These are phyloP conservation scores for Lophiostoma macrostomum DNA, from an alignment of 495 filamentous ascomycete genomes.

Conservation along the genomic window DNA sequence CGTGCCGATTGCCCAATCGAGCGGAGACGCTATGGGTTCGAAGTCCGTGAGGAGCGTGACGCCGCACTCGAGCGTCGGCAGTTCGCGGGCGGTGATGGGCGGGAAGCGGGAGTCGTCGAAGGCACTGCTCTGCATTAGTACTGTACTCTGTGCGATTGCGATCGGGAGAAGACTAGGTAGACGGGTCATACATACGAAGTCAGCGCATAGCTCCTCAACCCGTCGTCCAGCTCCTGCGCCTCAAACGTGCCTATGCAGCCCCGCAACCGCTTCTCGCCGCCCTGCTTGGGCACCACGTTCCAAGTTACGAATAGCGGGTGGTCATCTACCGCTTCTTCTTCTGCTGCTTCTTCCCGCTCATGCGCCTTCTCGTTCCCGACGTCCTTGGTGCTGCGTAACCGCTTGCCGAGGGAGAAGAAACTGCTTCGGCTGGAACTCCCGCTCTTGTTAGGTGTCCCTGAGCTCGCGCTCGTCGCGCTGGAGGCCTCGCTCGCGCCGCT, in stretches of 20 bases:
- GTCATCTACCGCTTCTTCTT: constrained; percentile 28
- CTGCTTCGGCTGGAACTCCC: constrained; percentile 44
- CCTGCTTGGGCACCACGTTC: constrained; percentile 65
- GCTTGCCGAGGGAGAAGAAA: constrained; percentile 42
- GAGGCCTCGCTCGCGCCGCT: constrained; percentile 35
- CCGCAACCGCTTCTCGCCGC: constrained; percentile 65
- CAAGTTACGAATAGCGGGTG: constrained; percentile 91
- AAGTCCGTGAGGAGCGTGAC: constrained; percentile 48
- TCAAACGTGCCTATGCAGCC: constrained; percentile 98
- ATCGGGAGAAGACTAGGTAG: constrained; percentile 4
- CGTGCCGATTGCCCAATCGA: constrained; percentile 82
- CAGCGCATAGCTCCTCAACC: constrained; percentile 76
- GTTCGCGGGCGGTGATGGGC: constrained; percentile 64
- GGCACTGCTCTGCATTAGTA: constrained; percentile 51
- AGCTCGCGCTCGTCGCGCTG: constrained; percentile 52
- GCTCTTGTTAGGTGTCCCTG: too few relatives aligned
- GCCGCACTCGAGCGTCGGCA: constrained; percentile 47
- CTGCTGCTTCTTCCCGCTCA: background rate
- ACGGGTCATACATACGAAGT: constrained; percentile 60
- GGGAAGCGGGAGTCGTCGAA: constrained; percentile 83
- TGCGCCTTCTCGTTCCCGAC: constrained; percentile 31
- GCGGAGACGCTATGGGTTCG: constrained; percentile 53
- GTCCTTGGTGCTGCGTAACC: constrained; percentile 18
- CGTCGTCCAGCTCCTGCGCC: constrained; percentile 65
- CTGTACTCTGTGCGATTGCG: background rate